Conservation (phyloP, 352 stramenopile genomes). For the Plasmopara viticola region DNA sequence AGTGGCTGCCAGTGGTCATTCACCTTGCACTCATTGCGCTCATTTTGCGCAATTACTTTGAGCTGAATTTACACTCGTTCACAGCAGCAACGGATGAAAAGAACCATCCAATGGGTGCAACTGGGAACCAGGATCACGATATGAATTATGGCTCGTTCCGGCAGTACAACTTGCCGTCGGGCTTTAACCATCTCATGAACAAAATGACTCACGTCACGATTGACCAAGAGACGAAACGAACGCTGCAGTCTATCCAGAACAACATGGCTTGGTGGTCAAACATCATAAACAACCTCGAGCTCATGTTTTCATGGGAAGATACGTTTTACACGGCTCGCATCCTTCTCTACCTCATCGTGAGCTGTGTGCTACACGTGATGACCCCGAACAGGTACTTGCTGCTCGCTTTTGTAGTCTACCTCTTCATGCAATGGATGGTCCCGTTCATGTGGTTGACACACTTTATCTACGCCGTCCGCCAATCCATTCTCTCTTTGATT, state of each 20-base stretch:
- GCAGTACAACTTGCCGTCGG: conserved; percentile 73
- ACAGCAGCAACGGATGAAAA: conserved; percentile 40
- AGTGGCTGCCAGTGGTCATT: conserved; percentile 75
- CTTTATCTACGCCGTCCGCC: conserved; percentile 54
- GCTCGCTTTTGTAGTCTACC: conserved; percentile 65
- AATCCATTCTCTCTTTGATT: conserved; percentile 58
- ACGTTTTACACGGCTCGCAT: conserved; percentile 81
- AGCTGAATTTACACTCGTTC: conserved; percentile 80
- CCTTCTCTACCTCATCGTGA: conserved; percentile 76
- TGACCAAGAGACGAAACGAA: conserved; percentile 75
- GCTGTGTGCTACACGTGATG: conserved; percentile 79
- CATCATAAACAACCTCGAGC: conserved; percentile 77
- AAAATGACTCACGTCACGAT: conserved; percentile 87
- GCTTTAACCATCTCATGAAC: conserved; percentile 86
- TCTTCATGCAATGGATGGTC: conserved; percentile 78
- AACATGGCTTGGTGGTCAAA: conserved; percentile 86
- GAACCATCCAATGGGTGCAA: conserved; percentile 20
- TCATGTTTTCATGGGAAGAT: conserved; percentile 87
- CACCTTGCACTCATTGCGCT: conserved; percentile 77
- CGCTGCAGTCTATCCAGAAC: conserved; percentile 82
- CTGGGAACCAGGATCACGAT: conserved; percentile 20
- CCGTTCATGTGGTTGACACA: conserved; percentile 69
- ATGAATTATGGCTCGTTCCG: conserved; percentile 51
- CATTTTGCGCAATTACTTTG: conserved; percentile 79
- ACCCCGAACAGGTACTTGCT: conserved; percentile 83